Evolutionary conservation across 2,329 filamentous ascomycete species (phyloP), one percentile per base, ranked within the genome.

Genomic region (Seiridium unicorne): DNA sequence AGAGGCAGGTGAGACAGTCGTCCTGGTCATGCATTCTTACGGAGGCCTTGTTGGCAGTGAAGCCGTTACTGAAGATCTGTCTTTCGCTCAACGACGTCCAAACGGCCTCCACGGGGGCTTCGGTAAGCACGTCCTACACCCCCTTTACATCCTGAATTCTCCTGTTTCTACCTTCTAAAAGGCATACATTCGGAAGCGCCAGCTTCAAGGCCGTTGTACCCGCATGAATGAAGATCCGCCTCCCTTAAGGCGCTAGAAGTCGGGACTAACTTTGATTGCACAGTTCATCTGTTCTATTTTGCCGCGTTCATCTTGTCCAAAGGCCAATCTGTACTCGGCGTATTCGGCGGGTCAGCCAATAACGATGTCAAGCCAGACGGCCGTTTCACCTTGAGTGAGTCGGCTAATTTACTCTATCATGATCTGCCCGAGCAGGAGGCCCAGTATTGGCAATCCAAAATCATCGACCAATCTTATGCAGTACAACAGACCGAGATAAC

Each of bases 1-100:
- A 26, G 60, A 64, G 38, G 56, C 57, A 6, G 63, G 63, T n/a
- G 51, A 44, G 3, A 61, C 57, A 51, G 67, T 70, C 4, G 31
- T 68, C 6, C 58, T 68, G 6, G 54, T 67, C 3, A 67, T 69
- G 66, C 68, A 70, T 59, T 69, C 67, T 4, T 69, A 67, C 35
- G 66, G 67, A 7, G 67, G 67, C 2, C 61, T 68, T 2, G 63
- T 68, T 3, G 63, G 67, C 26, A 61, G 54, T 11, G 63, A 70
- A 51, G 67, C 63, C 10, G 55, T 66, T 0, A 31, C 57, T 5
- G 55, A 66, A 44, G 61, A 65, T 2, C 54, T 69, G 31, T 64
- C 44, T 10, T 57, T 56, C 8, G 35, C 32, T n/a, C 57, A 58
- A 34, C 66, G 68, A 31, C 34, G n/a, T 4, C 9, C 49, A 8